Base-by-base conservation (phyloP, 352 stramenopile species). In the Plasmopara muralis region DNA sequence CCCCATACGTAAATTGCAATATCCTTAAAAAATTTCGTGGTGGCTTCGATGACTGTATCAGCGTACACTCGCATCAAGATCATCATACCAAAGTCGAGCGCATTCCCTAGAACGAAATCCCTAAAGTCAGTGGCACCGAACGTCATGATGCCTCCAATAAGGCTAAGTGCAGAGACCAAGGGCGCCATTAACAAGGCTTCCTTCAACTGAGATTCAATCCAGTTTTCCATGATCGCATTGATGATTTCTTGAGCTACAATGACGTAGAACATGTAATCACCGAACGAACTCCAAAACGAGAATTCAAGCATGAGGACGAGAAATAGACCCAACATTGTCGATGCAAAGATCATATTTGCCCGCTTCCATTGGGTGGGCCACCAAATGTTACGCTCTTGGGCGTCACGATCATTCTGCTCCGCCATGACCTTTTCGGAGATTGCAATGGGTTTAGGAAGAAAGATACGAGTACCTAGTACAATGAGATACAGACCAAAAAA, bases 41-140 rank as follows among this genome's bases (percentile, higher is more conserved):
- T 73, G n/a, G 83, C 77, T 25, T 81, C 83, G 25, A 96, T 78
- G 1, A 74, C 74, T 20, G 92, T 91, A 13, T 95, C 85, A 3
- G 85, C 69, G 60, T 98, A 98, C 33, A 98, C 83, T 7, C 85
- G 66, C 62, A 86, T 92, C 9, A 98, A 59, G n/a, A 98, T 63
- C 62, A 97, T 90, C 47, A 98, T 92, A 7, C 93, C 95, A 55
- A 98, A 97, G 18, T 97, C 85, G 4, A 98, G 80, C 31, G 97
- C 89, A 55, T 95, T 97, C 6, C 85, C 93, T 34, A 98, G 72
- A 13, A 98, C 77, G 62, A 98, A 98, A 67, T 98, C 96, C 25
- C 94, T 68, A 65, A 99, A 98, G 62, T 99, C 91, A 43, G 91
- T 87, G 8, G 95, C 91, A 7, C 88, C 95, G 56, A 99, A 96